Percentiles rank a stretch among this genome's conserved stretches.
Evolutionary conservation across 495 filamentous ascomycete species (phyloP).

Genomic region (Coniosporium apollinis): DNA sequence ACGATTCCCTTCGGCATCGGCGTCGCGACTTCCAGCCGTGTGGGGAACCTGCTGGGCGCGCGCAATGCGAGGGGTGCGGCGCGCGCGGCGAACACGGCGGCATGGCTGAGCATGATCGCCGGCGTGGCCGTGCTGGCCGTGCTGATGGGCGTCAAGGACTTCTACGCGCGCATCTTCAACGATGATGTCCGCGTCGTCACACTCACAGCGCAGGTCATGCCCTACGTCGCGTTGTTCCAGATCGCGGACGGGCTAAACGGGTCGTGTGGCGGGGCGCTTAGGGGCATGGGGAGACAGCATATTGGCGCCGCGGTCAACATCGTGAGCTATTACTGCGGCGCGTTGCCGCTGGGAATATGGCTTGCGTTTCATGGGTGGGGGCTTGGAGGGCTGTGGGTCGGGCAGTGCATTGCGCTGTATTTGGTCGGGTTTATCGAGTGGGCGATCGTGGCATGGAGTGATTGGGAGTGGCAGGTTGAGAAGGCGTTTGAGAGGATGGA

Average conservation of each 20-base stretch:
- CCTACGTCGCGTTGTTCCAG: constrained; percentile 85
- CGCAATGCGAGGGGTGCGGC: constrained; percentile 49
- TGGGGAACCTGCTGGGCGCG: constrained; percentile 72
- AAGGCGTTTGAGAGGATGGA: constrained; percentile 70
- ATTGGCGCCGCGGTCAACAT: constrained; percentile 78
- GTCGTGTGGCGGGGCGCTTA: constrained; percentile 62
- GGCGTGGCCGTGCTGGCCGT: constrained; percentile 53
- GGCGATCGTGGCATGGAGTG: constrained; percentile 59
- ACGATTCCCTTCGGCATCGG: constrained; percentile 86
- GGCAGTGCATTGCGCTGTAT: constrained; percentile 80
- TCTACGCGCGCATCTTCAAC: constrained; percentile 76
- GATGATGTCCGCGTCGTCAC: constrained; percentile 55
- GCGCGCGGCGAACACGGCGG: constrained; percentile 61
- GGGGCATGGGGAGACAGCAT: constrained; percentile 82
- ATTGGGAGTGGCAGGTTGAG: constrained; percentile 63
- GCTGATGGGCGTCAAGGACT: constrained; percentile 55
- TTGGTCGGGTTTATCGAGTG: constrained; percentile 67
- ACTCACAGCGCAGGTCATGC: constrained; percentile 69
- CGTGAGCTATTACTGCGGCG: constrained; percentile 76
- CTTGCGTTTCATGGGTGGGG: constrained; percentile 87
- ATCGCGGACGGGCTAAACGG: constrained; percentile 83
- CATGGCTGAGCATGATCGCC: constrained; percentile 51
- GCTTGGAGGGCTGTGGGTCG: constrained; percentile 68
- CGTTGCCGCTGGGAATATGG: constrained; percentile 68
- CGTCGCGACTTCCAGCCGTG: constrained; percentile 61